Conservation (phyloP, 129 eudicot genomes). For the Helichrysum umbraculigerum region DNA sequence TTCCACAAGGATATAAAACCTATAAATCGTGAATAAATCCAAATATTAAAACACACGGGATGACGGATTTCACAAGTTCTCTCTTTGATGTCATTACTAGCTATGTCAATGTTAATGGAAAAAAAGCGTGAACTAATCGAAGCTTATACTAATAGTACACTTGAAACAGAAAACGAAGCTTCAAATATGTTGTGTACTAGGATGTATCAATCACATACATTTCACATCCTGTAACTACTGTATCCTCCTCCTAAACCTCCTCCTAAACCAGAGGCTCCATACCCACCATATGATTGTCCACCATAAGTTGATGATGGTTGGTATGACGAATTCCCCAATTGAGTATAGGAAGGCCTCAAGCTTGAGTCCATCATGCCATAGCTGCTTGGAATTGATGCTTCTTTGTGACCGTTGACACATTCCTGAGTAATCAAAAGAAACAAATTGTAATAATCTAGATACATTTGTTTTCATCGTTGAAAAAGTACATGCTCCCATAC, state of each 20-base stretch:
- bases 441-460: neutral
- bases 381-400: slow-evolving; percentile 33
- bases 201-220: slow-evolving; percentile 20
- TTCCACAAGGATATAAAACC: too few relatives aligned
- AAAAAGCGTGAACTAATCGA: slow-evolving; percentile 1
- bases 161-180: slow-evolving; percentile 17
- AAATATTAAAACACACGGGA: neutral
- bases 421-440: slow-evolving; percentile 33
- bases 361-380: slow-evolving; percentile 55
- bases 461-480: neutral
- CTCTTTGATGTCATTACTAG: slow-evolving; percentile 7
- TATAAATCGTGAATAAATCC: neutral
- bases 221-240: slow-evolving; percentile 60
- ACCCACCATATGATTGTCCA: slow-evolving; percentile 42
- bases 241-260: slow-evolving; percentile 80
- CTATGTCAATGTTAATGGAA: neutral
- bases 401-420: slow-evolving; percentile 47
- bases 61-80: slow-evolving; percentile 1
- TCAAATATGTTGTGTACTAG: slow-evolving; percentile 16
- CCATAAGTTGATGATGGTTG: slow-evolving; percentile 44
- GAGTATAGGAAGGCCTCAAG: slow-evolving; percentile 64
- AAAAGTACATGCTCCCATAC: neutral
- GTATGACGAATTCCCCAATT: slow-evolving; percentile 48
- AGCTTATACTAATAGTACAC: slow-evolving; percentile 26
- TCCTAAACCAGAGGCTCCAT: slow-evolving; percentile 66